A percentile compares a stretch with the other conserved stretches of the same genome.
These are phyloP conservation scores for Vishniacozyma victoriae DNA, from an alignment of 768 basidiomycete genomes.

Conservation along the genomic window DNA sequence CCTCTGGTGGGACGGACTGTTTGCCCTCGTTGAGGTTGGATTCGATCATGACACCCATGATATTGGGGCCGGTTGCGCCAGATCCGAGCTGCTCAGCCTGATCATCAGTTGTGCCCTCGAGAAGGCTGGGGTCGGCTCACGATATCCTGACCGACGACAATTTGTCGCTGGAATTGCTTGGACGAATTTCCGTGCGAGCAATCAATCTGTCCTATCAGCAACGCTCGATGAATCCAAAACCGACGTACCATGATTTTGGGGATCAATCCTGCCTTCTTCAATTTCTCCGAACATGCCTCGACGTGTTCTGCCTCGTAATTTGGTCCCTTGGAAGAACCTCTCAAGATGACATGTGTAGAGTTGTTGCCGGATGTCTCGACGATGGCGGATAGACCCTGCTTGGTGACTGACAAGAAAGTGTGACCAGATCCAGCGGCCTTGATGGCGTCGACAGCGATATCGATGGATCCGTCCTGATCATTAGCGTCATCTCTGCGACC, in stretches of 20 bases:
- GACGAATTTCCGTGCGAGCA: conserved; percentile 84
- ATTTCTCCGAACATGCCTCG: conserved; percentile 64
- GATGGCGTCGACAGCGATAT: conserved; percentile 91
- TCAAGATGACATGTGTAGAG: conserved; percentile 86
- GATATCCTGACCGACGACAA: conserved; percentile 50
- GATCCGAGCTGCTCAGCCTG: conserved; percentile 58
- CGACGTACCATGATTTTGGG: conserved; percentile 75
- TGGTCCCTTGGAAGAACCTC: conserved; percentile 82
- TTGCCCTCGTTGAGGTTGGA: conserved; percentile 84
- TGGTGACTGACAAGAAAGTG: conserved; percentile 93
- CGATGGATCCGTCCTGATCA: conserved; percentile 67
- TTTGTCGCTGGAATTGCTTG: conserved; percentile 90
- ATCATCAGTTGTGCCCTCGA: conserved; percentile 44
- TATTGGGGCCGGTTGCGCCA: conserved; percentile 50
- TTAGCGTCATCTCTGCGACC: neutral
- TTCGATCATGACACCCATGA: conserved; percentile 97
- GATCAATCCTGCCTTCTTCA: conserved; percentile 69
- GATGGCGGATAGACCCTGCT: conserved; percentile 67
- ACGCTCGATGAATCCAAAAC: neutral
- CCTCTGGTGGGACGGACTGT: conserved; percentile 72
- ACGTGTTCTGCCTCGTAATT: conserved; percentile 81
- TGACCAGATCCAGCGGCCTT: conserved; percentile 83
- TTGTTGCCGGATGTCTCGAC: conserved; percentile 92
- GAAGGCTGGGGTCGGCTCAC: conserved; percentile 4
- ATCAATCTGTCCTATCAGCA: conserved; percentile 24